Conservation (phyloP, 2,329 filamentous ascomycete genomes). For the Rhinocladiella mackenziei region DNA sequence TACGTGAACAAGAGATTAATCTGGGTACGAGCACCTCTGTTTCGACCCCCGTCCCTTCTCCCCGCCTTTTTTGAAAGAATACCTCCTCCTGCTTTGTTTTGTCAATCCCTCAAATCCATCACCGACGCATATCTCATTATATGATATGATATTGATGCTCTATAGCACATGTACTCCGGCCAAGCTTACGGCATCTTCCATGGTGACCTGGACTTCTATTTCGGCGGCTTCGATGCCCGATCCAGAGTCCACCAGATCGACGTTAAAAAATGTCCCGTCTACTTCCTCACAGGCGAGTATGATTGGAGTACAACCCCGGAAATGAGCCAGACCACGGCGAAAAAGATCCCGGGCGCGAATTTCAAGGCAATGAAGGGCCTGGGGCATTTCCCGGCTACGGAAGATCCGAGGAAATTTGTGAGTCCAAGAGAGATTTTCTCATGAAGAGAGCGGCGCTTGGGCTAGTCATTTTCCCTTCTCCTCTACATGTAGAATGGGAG, state of each 20-base stretch:
- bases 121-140: too few species aligned
- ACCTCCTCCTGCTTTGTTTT: too few species aligned
- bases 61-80: too few species aligned
- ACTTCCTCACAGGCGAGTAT: constrained; percentile 45
- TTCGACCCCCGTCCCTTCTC: neutral
- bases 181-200: constrained; percentile 53
- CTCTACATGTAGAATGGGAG: neutral
- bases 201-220: constrained; percentile 51
- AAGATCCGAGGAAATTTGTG: constrained; percentile 41
- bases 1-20: constrained; percentile 46
- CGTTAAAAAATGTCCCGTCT: constrained; percentile 48
- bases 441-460: too few species aligned
- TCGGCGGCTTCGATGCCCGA: constrained; percentile 49
- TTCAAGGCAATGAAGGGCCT: constrained; percentile 45
- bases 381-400: constrained; percentile 48
- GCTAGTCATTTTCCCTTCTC: neutral
- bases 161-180: constrained; percentile 44
- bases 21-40: constrained; percentile 31
- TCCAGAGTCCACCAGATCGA: constrained; percentile 44
- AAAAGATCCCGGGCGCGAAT: constrained; percentile 46
- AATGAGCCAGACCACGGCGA: constrained; percentile 45
- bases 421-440: too few species aligned
- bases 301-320: constrained; percentile 41
- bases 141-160: neutral
- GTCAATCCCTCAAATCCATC: too few species aligned